phyloP scores from a whole-genome alignment of 1,139 yeast genomes.

The Candida mesenterica region DNA sequence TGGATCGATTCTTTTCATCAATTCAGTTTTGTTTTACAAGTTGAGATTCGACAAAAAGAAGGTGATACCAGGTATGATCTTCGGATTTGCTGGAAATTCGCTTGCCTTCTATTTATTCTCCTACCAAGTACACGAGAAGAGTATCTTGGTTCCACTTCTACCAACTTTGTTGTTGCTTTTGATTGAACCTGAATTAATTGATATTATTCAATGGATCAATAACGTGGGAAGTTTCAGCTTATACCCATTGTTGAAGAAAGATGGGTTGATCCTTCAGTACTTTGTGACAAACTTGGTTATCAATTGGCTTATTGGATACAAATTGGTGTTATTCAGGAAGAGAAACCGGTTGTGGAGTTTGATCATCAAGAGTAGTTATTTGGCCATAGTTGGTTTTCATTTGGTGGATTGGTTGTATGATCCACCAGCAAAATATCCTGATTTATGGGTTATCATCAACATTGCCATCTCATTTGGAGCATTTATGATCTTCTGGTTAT shows the following conservation, averaged over 20 bases:
- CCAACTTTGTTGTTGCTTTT: slow-evolving; percentile 72
- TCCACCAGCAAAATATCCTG: slow-evolving; percentile 71
- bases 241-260: slow-evolving; percentile 83
- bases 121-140: slow-evolving; percentile 93
- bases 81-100: slow-evolving; percentile 81
- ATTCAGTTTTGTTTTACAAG: slow-evolving; percentile 19
- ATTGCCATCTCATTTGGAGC: slow-evolving; percentile 72
- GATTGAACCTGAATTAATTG: slow-evolving; percentile 56
- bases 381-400: slow-evolving; percentile 53
- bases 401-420: slow-evolving; percentile 46
- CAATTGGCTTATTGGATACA: slow-evolving; percentile 80
- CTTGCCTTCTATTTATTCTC: slow-evolving; percentile 88
- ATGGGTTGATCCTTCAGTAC: slow-evolving; percentile 72
- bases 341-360: slow-evolving; percentile 52
- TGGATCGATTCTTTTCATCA: slow-evolving; percentile 59
- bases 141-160: slow-evolving; percentile 78
- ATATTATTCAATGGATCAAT: slow-evolving; percentile 83
- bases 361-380: slow-evolving; percentile 58
- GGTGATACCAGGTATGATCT: slow-evolving; percentile 31
- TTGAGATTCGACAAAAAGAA: slow-evolving; percentile 17
- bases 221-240: slow-evolving; percentile 82
- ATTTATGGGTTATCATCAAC: slow-evolving; percentile 80
- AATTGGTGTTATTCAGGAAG: slow-evolving; percentile 21
- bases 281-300: slow-evolving; percentile 57
- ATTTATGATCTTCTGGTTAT: slow-evolving; percentile 73